Base-by-base conservation (phyloP, 495 filamentous ascomycete species). In the Rhizodiscina lignyota region DNA sequence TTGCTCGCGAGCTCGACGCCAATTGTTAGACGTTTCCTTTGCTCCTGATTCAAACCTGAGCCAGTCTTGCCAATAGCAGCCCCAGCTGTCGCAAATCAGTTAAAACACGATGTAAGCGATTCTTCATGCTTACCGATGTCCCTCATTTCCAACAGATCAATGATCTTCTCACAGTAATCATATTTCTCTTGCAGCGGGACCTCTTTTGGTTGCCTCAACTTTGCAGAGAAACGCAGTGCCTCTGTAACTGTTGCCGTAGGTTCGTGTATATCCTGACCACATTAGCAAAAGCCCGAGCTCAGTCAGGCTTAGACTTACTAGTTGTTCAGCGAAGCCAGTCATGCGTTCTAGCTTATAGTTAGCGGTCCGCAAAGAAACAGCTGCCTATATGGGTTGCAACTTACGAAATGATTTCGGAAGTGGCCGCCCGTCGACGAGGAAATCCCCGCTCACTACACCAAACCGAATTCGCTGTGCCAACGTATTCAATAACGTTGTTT, bases 1-100 rank as follows among this genome's bases (percentile, higher is more conserved):
- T 77, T 81, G 0, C 65, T 62, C 0, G 70, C 76, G 1, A 83
- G 53, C 45, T 83, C 78, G 6, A 81, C 72, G 12, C 66, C 77
- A 35, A 80, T 78, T 12, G 69, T 77, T 20, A 79, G 56, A 19
- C 70, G 63, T 48, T 79, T 77, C 2, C 73, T 59, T 44, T 77
- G 73, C 41, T 75, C 73, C 18, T 68, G 60, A 17, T 61, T 66
- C 18, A 77, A 45, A 10, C 72, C 72, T 22, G 46, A 52, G 3
- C 68, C 72, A 4, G 59, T 50, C 4, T 43, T 53, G 4, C 72
- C 72, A 33, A 77, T 61, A 1, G 66, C 47, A 2, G 72, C 49
- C 17, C 45, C 48, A 21, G 50, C 47, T n/a, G n/a, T n/a, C n/a
- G n/a, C n/a, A n/a, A n/a, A n/a, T n/a, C n/a, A n/a, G n/a, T n/a